Evolutionary conservation across 2,329 filamentous ascomycete genomes (phyloP).

Genomic region (Penicillium griseofulvum): DNA sequence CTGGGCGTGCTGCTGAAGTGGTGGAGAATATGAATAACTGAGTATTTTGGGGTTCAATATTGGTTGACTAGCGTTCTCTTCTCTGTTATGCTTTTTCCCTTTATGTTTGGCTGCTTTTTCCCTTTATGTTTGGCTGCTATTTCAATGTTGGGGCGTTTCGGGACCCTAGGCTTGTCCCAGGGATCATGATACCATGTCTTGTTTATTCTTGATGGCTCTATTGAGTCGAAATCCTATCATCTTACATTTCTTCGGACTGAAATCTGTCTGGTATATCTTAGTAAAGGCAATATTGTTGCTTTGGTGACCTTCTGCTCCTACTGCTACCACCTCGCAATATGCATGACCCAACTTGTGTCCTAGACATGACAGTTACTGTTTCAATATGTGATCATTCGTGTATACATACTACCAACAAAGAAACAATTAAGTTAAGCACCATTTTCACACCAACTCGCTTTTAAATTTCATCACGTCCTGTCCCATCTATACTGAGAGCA

Average conservation of each 20-base stretch:
- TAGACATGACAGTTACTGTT: slow-evolving; percentile 6
- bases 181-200: slow-evolving; percentile 28
- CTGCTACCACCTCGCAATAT: neutral
- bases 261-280: neutral
- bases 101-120: neutral
- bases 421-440: slow-evolving; percentile 15
- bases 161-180: slow-evolving; percentile 6
- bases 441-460: slow-evolving; percentile 21
- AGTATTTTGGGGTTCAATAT: slow-evolving; percentile 12
- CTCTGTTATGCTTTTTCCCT: neutral
- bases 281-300: neutral
- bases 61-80: slow-evolving; percentile 5
- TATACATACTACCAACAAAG: slow-evolving; percentile 15
- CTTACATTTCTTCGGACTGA: neutral
- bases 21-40: slow-evolving; percentile 47
- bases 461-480: slow-evolving; percentile 12
- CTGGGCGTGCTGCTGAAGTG: slow-evolving; percentile 46
- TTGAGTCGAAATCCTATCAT: neutral
- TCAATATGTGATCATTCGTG: slow-evolving; percentile 18
- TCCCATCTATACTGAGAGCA: slow-evolving; percentile 18
- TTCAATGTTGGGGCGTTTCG: slow-evolving; percentile 16
- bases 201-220: neutral
- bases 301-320: neutral
- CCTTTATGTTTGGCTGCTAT: slow-evolving; percentile 1
- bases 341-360: neutral